A percentile compares a stretch with the other conserved stretches of the same genome.
Conservation (phyloP, 108 stramenopile species). For the Cyclotella cryptica region DNA sequence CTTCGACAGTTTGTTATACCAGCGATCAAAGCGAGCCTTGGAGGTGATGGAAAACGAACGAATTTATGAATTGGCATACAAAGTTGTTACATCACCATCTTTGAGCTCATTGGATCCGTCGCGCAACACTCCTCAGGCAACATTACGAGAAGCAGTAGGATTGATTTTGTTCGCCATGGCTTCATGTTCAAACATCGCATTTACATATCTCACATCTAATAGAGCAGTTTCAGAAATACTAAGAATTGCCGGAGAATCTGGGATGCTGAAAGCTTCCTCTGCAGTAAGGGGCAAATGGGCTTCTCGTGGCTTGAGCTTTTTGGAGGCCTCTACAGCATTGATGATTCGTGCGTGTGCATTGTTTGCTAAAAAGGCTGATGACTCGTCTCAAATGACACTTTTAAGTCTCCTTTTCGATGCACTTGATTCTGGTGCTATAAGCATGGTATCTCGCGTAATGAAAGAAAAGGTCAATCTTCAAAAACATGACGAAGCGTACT, state of each 20-base stretch:
- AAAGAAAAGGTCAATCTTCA: slow-evolving; percentile 72
- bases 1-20: slow-evolving; percentile 12
- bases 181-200: slow-evolving; percentile 69
- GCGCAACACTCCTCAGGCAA: slow-evolving; percentile 65
- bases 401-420: slow-evolving; percentile 73
- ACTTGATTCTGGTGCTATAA: slow-evolving; percentile 75
- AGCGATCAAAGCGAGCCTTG: slow-evolving; percentile 25
- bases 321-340: slow-evolving; percentile 68
- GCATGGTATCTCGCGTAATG: slow-evolving; percentile 60
- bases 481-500: slow-evolving; percentile 65
- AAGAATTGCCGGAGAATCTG: slow-evolving; percentile 57
- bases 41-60: slow-evolving; percentile 44
- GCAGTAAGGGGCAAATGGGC: slow-evolving; percentile 75
- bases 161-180: slow-evolving; percentile 67
- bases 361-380: slow-evolving; percentile 51
- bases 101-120: slow-evolving; percentile 64
- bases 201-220: slow-evolving; percentile 67
- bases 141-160: slow-evolving; percentile 73
- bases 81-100: slow-evolving; percentile 44
- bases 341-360: slow-evolving; percentile 67
- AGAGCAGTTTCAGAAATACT: slow-evolving; percentile 63
- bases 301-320: slow-evolving; percentile 68
- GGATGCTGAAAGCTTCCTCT: slow-evolving; percentile 57
- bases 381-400: slow-evolving; percentile 46
- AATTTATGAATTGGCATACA: slow-evolving; percentile 38